These are phyloP conservation scores for Aspergillus nanangensis DNA, from an alignment of 495 filamentous ascomycete genomes.

Conservation along the genomic window DNA sequence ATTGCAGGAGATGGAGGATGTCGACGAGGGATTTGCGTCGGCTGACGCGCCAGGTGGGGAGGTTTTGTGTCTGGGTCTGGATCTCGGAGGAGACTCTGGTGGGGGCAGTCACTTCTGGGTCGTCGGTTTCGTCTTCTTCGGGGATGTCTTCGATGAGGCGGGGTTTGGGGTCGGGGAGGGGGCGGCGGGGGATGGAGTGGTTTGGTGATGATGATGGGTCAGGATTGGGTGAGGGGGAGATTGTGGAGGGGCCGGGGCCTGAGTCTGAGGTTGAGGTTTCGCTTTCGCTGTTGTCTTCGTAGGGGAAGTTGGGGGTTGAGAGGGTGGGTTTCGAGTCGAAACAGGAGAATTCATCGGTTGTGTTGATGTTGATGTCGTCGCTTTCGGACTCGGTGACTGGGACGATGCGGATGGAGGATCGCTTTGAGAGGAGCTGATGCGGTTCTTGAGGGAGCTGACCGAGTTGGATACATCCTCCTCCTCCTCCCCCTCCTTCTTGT, in stretches of 20 bases:
- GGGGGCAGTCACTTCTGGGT: too few relatives aligned
- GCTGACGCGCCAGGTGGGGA: slow-evolving; percentile 10
- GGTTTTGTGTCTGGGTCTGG: slow-evolving; percentile 1
- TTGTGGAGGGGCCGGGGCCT: neutral
- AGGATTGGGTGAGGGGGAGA: neutral
- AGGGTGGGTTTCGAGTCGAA: too few relatives aligned
- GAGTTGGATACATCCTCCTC: neutral
- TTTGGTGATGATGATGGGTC: neutral
- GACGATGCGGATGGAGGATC: neutral
- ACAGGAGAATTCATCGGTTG: too few relatives aligned
- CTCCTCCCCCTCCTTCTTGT: too few relatives aligned
- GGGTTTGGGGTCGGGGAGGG: slow-evolving; percentile 1
- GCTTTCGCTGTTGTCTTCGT: too few relatives aligned
- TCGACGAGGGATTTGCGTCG: slow-evolving; percentile 22
- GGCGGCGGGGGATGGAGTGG: neutral
- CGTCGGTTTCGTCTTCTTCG: slow-evolving; percentile 12
- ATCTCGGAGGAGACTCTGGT: neutral
- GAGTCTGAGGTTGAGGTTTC: too few relatives aligned
- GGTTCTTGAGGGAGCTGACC: neutral
- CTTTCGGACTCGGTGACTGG: neutral
- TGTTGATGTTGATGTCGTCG: too few relatives aligned
- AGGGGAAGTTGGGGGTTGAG: too few relatives aligned
- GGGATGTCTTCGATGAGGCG: slow-evolving; percentile 18
- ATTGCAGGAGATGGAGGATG: slow-evolving; percentile 14
- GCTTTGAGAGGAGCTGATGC: neutral